These are phyloP conservation scores for Kluyveromyces dobzhanskii DNA, from an alignment of 805 yeast species.

Conservation along the genomic window DNA sequence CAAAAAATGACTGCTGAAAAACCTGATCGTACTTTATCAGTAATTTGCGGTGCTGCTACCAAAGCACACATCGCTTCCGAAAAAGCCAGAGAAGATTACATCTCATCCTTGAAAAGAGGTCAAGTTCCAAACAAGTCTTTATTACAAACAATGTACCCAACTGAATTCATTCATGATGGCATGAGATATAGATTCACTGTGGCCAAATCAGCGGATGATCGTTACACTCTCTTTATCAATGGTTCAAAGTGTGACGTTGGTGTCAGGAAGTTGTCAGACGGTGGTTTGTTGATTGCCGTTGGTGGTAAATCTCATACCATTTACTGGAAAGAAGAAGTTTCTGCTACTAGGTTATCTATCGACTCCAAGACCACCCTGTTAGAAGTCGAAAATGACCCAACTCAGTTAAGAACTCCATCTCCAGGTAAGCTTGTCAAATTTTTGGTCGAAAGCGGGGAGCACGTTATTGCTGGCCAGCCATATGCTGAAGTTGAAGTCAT, in stretches of 20 bases:
- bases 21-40: slow-evolving; percentile 87
- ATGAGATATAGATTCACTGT: slow-evolving; percentile 90
- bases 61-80: slow-evolving; percentile 79
- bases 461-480: slow-evolving; percentile 81
- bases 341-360: slow-evolving; percentile 89
- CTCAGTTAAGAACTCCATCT: slow-evolving; percentile 96
- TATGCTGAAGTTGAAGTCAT: slow-evolving; percentile 98
- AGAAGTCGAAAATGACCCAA: slow-evolving; percentile 96
- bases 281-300: slow-evolving; percentile 80
- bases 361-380: slow-evolving; percentile 91
- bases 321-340: slow-evolving; percentile 96
- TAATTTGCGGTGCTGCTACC: slow-evolving; percentile 96
- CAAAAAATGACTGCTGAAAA: slow-evolving; percentile 94
- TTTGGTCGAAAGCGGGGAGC: slow-evolving; percentile 93
- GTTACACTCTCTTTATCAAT: slow-evolving; percentile 83
- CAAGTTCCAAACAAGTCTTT: slow-evolving; percentile 82
- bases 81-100: slow-evolving; percentile 60
- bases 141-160: slow-evolving; percentile 80
- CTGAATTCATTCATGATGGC: slow-evolving; percentile 94
- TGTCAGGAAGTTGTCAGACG: slow-evolving; percentile 85
- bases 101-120: slow-evolving; percentile 80
- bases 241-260: slow-evolving; percentile 87
- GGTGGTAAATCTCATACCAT: slow-evolving; percentile 93
- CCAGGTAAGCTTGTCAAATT: slow-evolving; percentile 96
- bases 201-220: slow-evolving; percentile 80